A percentile compares a stretch with the other conserved stretches of the same genome.
phyloP scores from a whole-genome alignment of 495 filamentous ascomycete species.

The Evansstolkia leycettana region DNA sequence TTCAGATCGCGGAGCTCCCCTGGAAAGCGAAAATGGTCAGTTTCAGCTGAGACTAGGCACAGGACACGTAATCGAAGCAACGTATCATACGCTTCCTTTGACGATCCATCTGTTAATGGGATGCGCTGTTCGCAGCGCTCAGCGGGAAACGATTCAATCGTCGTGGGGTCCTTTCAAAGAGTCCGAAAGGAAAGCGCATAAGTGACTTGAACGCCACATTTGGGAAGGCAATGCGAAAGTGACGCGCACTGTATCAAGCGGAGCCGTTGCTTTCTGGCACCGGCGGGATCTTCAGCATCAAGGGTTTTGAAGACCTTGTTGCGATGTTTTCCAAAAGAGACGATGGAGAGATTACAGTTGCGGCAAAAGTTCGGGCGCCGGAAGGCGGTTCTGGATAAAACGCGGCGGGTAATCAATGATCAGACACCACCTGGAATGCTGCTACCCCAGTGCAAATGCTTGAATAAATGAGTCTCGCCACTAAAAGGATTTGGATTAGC shows the following conservation, averaged over 20 bases:
- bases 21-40: slow-evolving; percentile 21
- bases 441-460: too few species aligned
- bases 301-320: not conserved
- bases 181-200: slow-evolving; percentile 26
- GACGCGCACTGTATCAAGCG: not conserved
- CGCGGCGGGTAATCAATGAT: not conserved
- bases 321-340: not conserved
- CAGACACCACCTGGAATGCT: too few species aligned
- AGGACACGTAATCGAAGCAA: slow-evolving; percentile 7
- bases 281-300: not conserved
- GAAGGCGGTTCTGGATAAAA: not conserved
- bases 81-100: slow-evolving; percentile 59
- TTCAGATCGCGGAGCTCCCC: slow-evolving; percentile 87
- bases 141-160: slow-evolving; percentile 9
- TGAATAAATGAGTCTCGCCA: too few species aligned
- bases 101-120: slow-evolving; percentile 56
- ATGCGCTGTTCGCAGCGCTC: slow-evolving; percentile 7
- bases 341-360: not conserved
- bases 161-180: slow-evolving; percentile 27
- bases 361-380: not conserved
- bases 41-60: slow-evolving; percentile 1
- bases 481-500: too few species aligned
- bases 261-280: not conserved
- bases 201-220: slow-evolving; percentile 35
- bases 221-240: slow-evolving; percentile 6